These are phyloP conservation scores for Hanseniaspora sp. DNA, from an alignment of 1,139 yeast species.

Conservation along the genomic window DNA sequence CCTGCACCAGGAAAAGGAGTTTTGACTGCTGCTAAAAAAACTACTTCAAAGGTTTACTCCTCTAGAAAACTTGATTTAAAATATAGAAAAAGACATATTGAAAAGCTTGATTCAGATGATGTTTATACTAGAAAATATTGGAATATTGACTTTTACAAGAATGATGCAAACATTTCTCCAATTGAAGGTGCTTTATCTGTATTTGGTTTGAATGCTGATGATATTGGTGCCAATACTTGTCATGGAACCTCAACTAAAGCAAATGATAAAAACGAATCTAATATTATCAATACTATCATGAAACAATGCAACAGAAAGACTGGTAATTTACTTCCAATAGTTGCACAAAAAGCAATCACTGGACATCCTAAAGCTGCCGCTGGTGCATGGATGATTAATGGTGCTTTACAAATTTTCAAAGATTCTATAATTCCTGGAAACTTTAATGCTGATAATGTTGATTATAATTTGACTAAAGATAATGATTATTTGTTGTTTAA, in stretches of 20 bases:
- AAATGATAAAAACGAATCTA: constrained; percentile 87
- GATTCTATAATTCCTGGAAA: constrained; percentile 89
- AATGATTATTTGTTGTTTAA: constrained; percentile 78
- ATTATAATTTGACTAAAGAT: constrained; percentile 51
- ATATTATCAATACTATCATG: constrained; percentile 75
- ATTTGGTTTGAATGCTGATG: constrained; percentile 77
- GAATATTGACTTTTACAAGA: constrained; percentile 80
- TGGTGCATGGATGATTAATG: constrained; percentile 98
- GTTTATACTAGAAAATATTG: constrained; percentile 47
- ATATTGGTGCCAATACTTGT: constrained; percentile 84
- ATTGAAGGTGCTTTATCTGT: constrained; percentile 86
- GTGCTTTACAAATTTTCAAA: constrained; percentile 78
- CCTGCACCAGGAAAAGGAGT: constrained; percentile 98
- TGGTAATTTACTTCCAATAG: constrained; percentile 89
- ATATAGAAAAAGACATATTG: constrained; percentile 80
- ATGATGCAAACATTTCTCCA: constrained; percentile 83
- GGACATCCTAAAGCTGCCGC: constrained; percentile 99
- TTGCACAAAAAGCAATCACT: constrained; percentile 88
- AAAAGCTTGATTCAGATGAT: constrained; percentile 39
- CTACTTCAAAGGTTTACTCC: constrained; percentile 51
- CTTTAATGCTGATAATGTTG: constrained; percentile 88
- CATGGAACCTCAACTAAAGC: constrained; percentile 96
- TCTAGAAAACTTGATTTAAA: constrained; percentile 66
- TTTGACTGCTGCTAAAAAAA: constrained; percentile 85
- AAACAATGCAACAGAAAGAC: constrained; percentile 79